Evolutionary conservation across 2,329 filamentous ascomycete species (phyloP), one percentile per base, ranked within the genome.

Genomic region (Scedosporium minutisporum): DNA sequence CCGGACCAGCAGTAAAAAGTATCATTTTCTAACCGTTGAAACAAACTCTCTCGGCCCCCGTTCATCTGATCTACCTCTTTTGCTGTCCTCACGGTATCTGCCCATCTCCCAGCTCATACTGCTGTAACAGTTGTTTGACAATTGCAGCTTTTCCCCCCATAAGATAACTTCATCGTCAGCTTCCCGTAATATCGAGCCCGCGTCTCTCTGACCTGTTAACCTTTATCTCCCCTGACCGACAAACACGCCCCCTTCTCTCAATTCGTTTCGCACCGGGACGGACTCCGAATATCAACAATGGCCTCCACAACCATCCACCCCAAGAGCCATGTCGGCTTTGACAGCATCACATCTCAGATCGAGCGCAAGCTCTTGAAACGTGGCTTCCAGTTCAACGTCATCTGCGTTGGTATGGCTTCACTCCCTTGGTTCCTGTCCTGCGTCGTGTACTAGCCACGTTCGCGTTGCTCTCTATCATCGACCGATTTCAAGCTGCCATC

Each of bases 331-430:
- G 95, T 99, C 78, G 95, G 95, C 86, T 99, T 99, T 83, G 95
- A 99, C 83, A 97, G 92, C 83, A 99, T 99, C 84, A 99, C 95
- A 71, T 92, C 89, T 70, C 95, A 99, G 84, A 99, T 99, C 72
- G 95, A 99, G 88, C 90, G 91, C 82, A 99, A 99, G 89, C 89
- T 97, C 75, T 79, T 99, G 81, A 99, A 99, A 86, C 92, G 95
- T 80, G 95, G 95, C 72, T 99, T 99, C 80, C 95, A 99, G 80
- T 99, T 99, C 87, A 99, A 99, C 77, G 89, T 97, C 74, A 97
- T 97, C 78, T 97, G 93, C 77, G 95, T 97, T 77, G 95, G 95
- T 97, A 84, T 77, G 93, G 88, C 66, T 46, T 33, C 29, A 44
- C 25, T 42, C 53, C 33, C 38, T 65, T 57, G 53, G 14, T 38